phyloP scores from a whole-genome alignment of 2,329 filamentous ascomycete species.

The Fusarium hostae region DNA sequence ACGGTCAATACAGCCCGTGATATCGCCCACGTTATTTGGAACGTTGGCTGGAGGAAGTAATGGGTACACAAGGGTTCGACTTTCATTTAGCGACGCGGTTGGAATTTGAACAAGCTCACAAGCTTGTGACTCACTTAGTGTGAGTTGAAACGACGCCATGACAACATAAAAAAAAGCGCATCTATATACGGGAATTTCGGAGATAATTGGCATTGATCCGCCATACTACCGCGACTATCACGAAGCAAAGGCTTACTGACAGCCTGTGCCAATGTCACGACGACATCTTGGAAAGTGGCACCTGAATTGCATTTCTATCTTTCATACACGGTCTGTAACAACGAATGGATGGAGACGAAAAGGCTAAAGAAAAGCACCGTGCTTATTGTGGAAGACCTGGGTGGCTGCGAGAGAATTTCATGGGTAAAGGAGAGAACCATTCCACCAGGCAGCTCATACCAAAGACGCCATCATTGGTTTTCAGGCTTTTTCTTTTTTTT shows the following conservation, averaged over 20 bases:
- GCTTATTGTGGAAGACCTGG: constrained; percentile 18
- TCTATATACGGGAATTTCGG: constrained; percentile 31
- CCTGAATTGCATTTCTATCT: constrained; percentile 21
- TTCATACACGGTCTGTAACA: constrained; percentile 29
- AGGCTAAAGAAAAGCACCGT: constrained; percentile 42
- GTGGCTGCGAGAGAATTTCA: constrained; percentile 10
- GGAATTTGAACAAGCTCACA: constrained; percentile 31
- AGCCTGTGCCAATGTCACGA: constrained; percentile 1
- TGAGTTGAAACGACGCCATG: constrained; percentile 37
- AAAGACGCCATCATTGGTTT: constrained; percentile 25
- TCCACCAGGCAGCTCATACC: constrained; percentile 5
- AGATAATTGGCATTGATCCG: constrained; percentile 20
- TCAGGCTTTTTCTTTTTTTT: constrained; percentile 5
- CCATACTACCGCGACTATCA: constrained; percentile 13
- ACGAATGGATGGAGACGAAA: constrained; percentile 23
- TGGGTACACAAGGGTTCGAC: constrained; percentile 19
- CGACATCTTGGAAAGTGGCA: constrained; percentile 30
- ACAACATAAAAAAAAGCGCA: constrained; percentile 29
- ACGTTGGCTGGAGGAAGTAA: constrained; percentile 72
- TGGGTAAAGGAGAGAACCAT: constrained; percentile 15
- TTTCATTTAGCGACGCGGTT: constrained; percentile 26
- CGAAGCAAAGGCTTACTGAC: constrained; percentile 5
- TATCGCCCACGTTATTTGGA: constrained; percentile 78
- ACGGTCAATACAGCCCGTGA: constrained; percentile 79
- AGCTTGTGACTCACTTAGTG: constrained; percentile 31